Conservation (phyloP, 2,329 filamentous ascomycete species). For the Tolypocladium paradoxum region DNA sequence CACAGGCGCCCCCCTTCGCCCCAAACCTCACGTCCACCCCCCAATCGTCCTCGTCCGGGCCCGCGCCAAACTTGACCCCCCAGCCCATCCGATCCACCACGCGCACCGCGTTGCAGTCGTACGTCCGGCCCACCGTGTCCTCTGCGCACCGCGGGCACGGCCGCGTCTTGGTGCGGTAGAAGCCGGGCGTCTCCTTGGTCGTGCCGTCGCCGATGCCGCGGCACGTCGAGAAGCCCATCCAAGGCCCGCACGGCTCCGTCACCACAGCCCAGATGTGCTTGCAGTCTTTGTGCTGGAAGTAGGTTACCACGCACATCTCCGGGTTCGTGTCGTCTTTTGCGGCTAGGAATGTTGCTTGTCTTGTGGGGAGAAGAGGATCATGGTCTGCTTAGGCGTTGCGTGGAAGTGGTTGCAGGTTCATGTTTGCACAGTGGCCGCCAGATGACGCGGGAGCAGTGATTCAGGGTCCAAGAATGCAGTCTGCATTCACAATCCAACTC, state of each 20-base stretch:
- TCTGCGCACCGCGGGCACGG: slow-evolving; percentile 30
- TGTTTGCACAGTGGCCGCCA: neutral
- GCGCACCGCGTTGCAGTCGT: slow-evolving; percentile 36
- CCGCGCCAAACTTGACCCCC: slow-evolving; percentile 36
- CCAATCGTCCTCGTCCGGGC: slow-evolving; percentile 28
- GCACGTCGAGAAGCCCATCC: slow-evolving; percentile 40
- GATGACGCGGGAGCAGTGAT: neutral
- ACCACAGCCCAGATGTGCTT: slow-evolving; percentile 42
- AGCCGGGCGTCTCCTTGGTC: slow-evolving; percentile 23
- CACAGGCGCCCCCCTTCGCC: slow-evolving; percentile 5
- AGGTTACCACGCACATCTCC: slow-evolving; percentile 36
- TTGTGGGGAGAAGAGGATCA: neutral
- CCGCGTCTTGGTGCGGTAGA: slow-evolving; percentile 24
- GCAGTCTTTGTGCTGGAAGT: slow-evolving; percentile 38
- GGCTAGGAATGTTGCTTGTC: neutral
- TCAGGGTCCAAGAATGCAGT: neutral
- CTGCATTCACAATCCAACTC: neutral
- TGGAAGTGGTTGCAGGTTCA: neutral
- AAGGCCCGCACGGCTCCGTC: slow-evolving; percentile 33
- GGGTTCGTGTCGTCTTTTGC: neutral
- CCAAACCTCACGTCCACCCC: slow-evolving; percentile 21
- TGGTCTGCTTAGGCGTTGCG: neutral
- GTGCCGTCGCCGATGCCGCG: slow-evolving; percentile 27
- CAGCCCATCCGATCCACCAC: slow-evolving; percentile 33
- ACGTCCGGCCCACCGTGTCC: slow-evolving; percentile 17